Percentiles rank a stretch among this genome's conserved stretches.
Evolutionary conservation across 2,329 filamentous ascomycete genomes (phyloP).

Genomic region (Mycocentrospora acerina): DNA sequence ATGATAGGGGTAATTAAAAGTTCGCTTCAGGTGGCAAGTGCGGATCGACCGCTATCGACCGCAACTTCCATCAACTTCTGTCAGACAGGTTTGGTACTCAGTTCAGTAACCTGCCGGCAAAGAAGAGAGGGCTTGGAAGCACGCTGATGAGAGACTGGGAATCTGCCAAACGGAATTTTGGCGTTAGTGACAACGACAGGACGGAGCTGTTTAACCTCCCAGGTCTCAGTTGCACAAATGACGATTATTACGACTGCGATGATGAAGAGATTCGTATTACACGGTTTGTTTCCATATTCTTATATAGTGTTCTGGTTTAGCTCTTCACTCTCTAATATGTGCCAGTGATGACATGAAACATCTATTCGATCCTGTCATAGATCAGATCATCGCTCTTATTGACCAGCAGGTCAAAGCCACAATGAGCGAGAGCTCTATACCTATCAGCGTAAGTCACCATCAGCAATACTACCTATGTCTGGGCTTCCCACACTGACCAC

Average conservation of each 20-base stretch:
- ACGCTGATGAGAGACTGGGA: conserved; percentile 42
- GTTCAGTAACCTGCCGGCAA: conserved; percentile 25
- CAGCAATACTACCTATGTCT: no score
- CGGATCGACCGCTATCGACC: conserved; percentile 38
- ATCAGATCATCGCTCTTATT: neutral
- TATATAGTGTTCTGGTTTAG: neutral
- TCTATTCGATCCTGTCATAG: neutral
- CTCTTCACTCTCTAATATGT: no score
- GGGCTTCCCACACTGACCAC: no score
- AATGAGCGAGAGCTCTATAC: no score
- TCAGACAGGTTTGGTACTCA: conserved; percentile 25
- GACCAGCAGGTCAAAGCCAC: neutral
- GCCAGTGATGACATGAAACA: neutral
- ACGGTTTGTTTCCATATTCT: neutral
- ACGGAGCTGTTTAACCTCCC: neutral
- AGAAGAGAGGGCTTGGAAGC: conserved; percentile 31
- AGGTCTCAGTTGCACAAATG: neutral
- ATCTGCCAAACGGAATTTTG: conserved; percentile 33
- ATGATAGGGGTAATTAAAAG: no score
- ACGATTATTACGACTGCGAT: neutral
- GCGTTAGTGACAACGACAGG: neutral
- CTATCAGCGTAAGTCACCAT: no score
- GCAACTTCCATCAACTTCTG: conserved; percentile 36
- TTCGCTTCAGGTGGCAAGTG: conserved; percentile 34
- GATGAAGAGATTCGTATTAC: no score